These are phyloP conservation scores for Mortierella sp. DNA, from an alignment of 371 early-diverging fungal genomes.

Conservation along the genomic window DNA sequence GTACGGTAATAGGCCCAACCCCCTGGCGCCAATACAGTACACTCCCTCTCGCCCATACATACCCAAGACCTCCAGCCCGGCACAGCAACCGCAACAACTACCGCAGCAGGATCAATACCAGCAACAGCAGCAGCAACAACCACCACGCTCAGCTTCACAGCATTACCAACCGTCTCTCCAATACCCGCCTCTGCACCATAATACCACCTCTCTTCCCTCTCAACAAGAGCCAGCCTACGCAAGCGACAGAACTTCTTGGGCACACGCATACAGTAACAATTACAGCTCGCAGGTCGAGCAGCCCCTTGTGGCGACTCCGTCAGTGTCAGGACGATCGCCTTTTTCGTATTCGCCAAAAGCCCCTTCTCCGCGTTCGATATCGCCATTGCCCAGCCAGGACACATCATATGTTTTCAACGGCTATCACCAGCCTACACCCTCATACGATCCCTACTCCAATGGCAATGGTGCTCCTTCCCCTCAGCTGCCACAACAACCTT, in stretches of 20 bases:
- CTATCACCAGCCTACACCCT: constrained; percentile 1
- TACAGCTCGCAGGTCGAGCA: constrained; percentile 6
- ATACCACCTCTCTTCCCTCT: not conserved
- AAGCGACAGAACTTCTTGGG: not conserved
- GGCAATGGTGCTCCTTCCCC: not conserved
- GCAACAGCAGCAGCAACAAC: not conserved
- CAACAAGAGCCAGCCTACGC: not conserved
- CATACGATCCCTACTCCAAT: not conserved
- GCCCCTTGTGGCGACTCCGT: not conserved
- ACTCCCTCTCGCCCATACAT: constrained; percentile 14
- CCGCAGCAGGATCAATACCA: not conserved
- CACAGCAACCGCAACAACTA: not conserved
- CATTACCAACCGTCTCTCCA: constrained; percentile 6
- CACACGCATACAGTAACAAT: not conserved
- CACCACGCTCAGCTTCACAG: not conserved
- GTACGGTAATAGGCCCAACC: constrained; percentile 16
- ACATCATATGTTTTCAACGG: not conserved
- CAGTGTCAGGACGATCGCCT: not conserved
- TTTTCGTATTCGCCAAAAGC: constrained; percentile 1
- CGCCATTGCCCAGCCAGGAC: constrained; percentile 3
- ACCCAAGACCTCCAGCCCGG: not conserved
- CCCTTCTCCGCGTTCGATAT: constrained; percentile 8
- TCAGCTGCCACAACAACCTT: constrained; percentile 10
- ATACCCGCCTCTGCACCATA: constrained; percentile 14
- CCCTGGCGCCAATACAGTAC: constrained; percentile 24